Conservation (phyloP, 1,284 basidiomycete genomes). For the Baeospora myosura region DNA sequence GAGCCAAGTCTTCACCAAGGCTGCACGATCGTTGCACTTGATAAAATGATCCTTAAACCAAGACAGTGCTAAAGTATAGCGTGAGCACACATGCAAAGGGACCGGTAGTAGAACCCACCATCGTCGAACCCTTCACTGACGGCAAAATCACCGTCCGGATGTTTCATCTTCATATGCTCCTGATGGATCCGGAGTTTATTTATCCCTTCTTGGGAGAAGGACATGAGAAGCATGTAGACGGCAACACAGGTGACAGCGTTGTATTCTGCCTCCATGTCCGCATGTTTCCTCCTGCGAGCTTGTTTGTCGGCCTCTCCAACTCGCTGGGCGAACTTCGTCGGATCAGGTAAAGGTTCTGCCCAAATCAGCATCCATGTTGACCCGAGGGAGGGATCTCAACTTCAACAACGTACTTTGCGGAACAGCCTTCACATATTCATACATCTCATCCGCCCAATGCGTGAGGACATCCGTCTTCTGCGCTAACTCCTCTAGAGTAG, state of each 20-base stretch:
- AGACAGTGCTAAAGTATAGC: constrained; percentile 40
- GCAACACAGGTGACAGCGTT: constrained; percentile 80
- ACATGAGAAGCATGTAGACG: constrained; percentile 89
- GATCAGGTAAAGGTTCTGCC: constrained; percentile 68
- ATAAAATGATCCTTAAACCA: constrained; percentile 77
- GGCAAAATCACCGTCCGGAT: constrained; percentile 62
- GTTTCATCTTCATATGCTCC: constrained; percentile 70
- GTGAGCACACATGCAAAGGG: constrained; percentile 7
- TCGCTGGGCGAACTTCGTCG: constrained; percentile 58
- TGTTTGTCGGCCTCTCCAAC: constrained; percentile 68
- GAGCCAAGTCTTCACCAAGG: constrained; percentile 75
- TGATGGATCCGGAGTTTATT: constrained; percentile 64
- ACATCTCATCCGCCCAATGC: constrained; percentile 90
- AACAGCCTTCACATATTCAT: constrained; percentile 72
- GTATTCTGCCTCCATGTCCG: constrained; percentile 70
- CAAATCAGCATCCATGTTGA: constrained; percentile 2
- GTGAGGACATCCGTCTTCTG: constrained; percentile 93
- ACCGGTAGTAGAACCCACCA: constrained; percentile 36
- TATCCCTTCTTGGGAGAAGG: constrained; percentile 89
- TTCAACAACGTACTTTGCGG: constrained; percentile 56
- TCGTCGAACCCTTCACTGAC: constrained; percentile 74
- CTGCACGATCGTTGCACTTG: constrained; percentile 69
- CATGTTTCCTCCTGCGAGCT: constrained; percentile 56
- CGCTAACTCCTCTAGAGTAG: constrained; percentile 77
- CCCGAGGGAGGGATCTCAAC: constrained; percentile 7